These are phyloP conservation scores for Arachnopeziza araneosa DNA, from an alignment of 2,329 filamentous ascomycete genomes.

Conservation along the genomic window DNA sequence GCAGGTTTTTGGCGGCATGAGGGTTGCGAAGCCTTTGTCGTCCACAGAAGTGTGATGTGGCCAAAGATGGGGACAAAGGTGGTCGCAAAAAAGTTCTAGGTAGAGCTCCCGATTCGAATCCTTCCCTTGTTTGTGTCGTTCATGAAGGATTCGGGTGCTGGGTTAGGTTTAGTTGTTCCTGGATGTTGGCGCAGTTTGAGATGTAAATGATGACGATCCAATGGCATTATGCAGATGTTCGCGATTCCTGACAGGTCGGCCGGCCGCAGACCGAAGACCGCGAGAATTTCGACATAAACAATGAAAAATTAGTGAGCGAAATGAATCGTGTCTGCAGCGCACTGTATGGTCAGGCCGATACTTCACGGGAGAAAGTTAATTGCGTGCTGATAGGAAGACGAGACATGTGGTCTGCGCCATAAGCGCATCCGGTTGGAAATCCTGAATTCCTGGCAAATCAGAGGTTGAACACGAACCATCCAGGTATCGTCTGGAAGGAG, in stretches of 20 bases:
- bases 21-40: conserved; percentile 11
- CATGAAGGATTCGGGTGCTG: conserved; percentile 1
- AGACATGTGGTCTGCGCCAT: conserved; percentile 22
- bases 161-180: conserved; percentile 8
- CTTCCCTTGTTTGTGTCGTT: background rate
- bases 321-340: background rate
- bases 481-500: conserved; percentile 14
- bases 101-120: background rate
- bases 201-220: conserved; percentile 22
- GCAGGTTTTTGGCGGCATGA: conserved; percentile 16
- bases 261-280: conserved; percentile 19
- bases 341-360: conserved; percentile 8
- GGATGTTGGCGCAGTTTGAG: background rate
- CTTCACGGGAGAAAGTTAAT: conserved; percentile 7
- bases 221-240: conserved; percentile 14
- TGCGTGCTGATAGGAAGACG: conserved; percentile 16
- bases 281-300: background rate
- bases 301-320: background rate
- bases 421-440: conserved; percentile 21
- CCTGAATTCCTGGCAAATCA: conserved; percentile 20
- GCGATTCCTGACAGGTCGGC: conserved; percentile 17
- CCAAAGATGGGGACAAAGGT: conserved; percentile 6
- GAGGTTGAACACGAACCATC: conserved; percentile 12
- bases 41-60: conserved; percentile 10
- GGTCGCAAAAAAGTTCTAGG: background rate